Conservation (phyloP, 768 basidiomycete genomes). For the Russula vinacea region DNA sequence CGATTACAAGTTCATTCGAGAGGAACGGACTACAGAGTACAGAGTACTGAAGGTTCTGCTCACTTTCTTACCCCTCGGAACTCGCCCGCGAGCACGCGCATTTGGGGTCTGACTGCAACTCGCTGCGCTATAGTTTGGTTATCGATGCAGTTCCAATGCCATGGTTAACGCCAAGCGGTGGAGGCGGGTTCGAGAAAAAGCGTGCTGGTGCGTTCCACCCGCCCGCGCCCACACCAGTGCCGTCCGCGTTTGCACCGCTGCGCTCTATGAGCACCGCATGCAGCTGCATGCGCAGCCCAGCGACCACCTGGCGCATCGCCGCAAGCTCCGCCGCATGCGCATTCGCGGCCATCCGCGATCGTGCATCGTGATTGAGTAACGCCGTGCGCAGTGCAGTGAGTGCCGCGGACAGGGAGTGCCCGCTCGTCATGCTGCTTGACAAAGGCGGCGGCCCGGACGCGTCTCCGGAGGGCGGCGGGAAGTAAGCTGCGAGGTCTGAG, state of each 20-base stretch:
- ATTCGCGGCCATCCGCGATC: constrained; percentile 23
- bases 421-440: neutral
- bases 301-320: constrained; percentile 28
- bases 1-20: neutral
- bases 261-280: constrained; percentile 30
- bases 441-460: neutral
- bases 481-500: constrained; percentile 28
- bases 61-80: neutral
- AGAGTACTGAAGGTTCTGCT: too few relatives aligned
- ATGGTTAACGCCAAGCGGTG: constrained; percentile 1
- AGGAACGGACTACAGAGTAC: neutral
- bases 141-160: constrained; percentile 3
- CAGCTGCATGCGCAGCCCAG: constrained; percentile 28
- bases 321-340: constrained; percentile 28
- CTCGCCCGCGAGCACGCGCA: neutral
- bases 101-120: neutral
- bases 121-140: constrained; percentile 12
- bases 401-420: constrained; percentile 13
- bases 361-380: constrained; percentile 28
- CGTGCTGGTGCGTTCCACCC: constrained; percentile 9
- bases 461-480: constrained; percentile 23
- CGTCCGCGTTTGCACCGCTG: constrained; percentile 2
- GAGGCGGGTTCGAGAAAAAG: constrained; percentile 14
- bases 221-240: neutral
- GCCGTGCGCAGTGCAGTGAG: constrained; percentile 21